Evolutionary conservation across 1,139 yeast genomes (phyloP), one percentile per base, ranked within the genome.

Genomic region (Sugiyamaella sp.): DNA sequence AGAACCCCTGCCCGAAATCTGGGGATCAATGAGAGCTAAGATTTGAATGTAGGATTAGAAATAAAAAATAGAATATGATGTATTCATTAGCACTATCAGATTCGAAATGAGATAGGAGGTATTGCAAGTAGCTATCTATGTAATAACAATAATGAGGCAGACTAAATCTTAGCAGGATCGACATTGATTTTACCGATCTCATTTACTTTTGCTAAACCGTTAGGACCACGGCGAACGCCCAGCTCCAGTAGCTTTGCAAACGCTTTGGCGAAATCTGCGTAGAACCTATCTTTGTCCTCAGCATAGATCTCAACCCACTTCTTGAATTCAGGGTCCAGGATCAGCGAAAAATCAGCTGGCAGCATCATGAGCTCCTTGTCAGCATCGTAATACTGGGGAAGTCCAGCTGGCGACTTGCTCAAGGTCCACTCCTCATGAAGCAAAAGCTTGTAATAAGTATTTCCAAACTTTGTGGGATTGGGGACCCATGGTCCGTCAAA

Each of bases 401-500:
- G 81, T 33, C 97, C 78, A 46, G 65, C 73, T 14, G 71, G 69
- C 56, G 71, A 63, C 63, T 70, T 72, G 85, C 80, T 84, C 57
- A 81, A 75, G 59, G 83, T 80, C 98, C 98, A 91, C 57, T 81
- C 77, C 61, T 83, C 88, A 65, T 80, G 78, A 61, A 89, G 73
- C 62, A 91, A 79, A 65, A 88, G 78, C 58, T 81, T 83, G 75
- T 73, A 91, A 72, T 72, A 75, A 12, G 77, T 74, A 65, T 75
- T 75, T 54, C 69, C 62, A 71, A 91, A 88, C 71, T 80, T 75
- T 62, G 90, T 90, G 64, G 89, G 88, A 39, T 90, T 84, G 55
- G 91, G 93, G 54, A 93, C 95, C 98, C 98, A 91, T 49, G 96
- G 96, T 49, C 97, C 97, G 58, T 86, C 95, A 69, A 75, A 91